Conservation (phyloP, 2,329 filamentous ascomycete genomes). For the Botryosphaeria dothidea region DNA sequence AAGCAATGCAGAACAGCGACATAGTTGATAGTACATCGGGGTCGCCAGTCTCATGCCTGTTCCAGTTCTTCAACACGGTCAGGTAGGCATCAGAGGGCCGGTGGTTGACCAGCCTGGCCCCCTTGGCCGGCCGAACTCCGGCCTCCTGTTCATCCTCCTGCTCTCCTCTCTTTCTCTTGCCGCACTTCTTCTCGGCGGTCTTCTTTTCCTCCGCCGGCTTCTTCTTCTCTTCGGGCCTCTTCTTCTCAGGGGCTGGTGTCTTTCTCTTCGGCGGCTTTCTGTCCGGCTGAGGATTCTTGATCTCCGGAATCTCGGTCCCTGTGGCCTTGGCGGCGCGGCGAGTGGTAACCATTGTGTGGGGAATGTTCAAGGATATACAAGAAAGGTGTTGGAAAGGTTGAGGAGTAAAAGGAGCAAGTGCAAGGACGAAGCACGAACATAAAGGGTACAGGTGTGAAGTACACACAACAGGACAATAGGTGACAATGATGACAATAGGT, state of each 20-base stretch:
- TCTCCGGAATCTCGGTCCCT: not conserved
- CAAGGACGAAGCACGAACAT: not conserved
- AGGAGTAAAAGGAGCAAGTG: not conserved
- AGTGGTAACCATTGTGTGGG: not conserved
- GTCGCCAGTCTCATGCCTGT: not conserved
- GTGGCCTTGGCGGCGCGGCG: not conserved
- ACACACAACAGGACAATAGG: not conserved
- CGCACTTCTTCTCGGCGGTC: slow-evolving; percentile 29
- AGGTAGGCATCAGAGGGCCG: not conserved
- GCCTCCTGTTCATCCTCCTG: slow-evolving; percentile 18
- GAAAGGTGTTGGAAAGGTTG: not conserved
- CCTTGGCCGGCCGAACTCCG: not conserved
- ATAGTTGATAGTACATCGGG: not conserved
- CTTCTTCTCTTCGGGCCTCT: slow-evolving; percentile 35
- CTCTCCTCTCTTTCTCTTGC: slow-evolving; percentile 28
- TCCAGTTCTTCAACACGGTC: not conserved
- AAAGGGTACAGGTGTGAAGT: not conserved
- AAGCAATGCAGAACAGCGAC: not conserved
- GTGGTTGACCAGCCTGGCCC: not conserved
- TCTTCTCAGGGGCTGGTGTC: not conserved
- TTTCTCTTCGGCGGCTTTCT: not conserved
- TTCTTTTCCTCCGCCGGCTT: slow-evolving; percentile 34
- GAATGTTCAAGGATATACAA: too few species aligned
- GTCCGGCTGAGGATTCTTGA: not conserved
- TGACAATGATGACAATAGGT: not conserved